Evolutionary conservation across 805 yeast genomes (phyloP).

Genomic region (Pichia phayaonensis): DNA sequence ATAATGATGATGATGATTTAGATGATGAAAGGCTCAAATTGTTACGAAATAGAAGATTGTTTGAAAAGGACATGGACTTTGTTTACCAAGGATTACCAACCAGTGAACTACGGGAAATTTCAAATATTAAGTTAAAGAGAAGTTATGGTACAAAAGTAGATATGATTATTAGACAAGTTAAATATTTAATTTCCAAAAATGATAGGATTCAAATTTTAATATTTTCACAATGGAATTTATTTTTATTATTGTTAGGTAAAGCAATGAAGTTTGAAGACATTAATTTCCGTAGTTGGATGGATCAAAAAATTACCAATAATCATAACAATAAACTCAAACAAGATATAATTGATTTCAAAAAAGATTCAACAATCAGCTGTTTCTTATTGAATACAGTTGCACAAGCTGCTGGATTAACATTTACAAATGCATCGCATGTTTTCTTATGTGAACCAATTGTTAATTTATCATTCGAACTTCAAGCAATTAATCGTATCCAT

Average conservation of each 20-base stretch:
- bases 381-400: slow-evolving; percentile 77
- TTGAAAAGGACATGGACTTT: slow-evolving; percentile 30
- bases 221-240: slow-evolving; percentile 84
- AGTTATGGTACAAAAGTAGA: slow-evolving; percentile 84
- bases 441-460: slow-evolving; percentile 89
- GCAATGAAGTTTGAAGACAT: slow-evolving; percentile 59
- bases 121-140: slow-evolving; percentile 34
- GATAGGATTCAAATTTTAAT: slow-evolving; percentile 70
- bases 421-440: slow-evolving; percentile 89
- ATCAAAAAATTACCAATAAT: slow-evolving; percentile 5
- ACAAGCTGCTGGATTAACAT: slow-evolving; percentile 84
- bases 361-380: slow-evolving; percentile 61
- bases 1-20: slow-evolving; percentile 6
- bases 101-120: slow-evolving; percentile 37
- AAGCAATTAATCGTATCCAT: slow-evolving; percentile 87
- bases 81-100: slow-evolving; percentile 41
- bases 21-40: slow-evolving; percentile 16
- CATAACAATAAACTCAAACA: slow-evolving; percentile 15
- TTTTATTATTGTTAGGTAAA: slow-evolving; percentile 55
- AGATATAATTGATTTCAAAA: slow-evolving; percentile 54
- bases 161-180: slow-evolving; percentile 63
- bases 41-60: slow-evolving; percentile 16
- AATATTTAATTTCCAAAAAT: slow-evolving; percentile 52
- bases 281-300: slow-evolving; percentile 45
- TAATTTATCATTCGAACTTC: slow-evolving; percentile 79